Evolutionary conservation across 352 stramenopile species (phyloP).

Genomic region (Globisporangium alternatum): DNA sequence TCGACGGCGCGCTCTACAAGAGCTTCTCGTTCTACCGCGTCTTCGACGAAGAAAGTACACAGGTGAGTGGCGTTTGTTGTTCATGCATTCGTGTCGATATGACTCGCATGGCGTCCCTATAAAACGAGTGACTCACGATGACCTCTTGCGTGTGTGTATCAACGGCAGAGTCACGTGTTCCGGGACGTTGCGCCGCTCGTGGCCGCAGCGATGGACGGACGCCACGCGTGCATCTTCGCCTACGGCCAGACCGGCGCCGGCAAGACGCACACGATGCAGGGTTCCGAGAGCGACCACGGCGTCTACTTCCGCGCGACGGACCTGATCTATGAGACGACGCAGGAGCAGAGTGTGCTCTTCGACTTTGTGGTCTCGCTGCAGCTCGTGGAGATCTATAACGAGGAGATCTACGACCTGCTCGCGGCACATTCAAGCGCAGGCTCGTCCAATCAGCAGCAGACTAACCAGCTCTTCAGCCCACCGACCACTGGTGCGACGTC

Average conservation of each 20-base stretch:
- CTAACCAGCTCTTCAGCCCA: slow-evolving; percentile 12
- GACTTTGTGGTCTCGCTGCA: slow-evolving; percentile 50
- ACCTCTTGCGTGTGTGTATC: slow-evolving; percentile 33
- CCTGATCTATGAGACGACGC: slow-evolving; percentile 36
- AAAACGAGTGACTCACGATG: slow-evolving; percentile 30
- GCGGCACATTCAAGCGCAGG: slow-evolving; percentile 4
- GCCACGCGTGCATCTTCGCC: slow-evolving; percentile 94
- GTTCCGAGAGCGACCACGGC: slow-evolving; percentile 25
- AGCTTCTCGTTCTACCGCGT: slow-evolving; percentile 87
- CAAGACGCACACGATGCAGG: slow-evolving; percentile 40
- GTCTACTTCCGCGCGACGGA: slow-evolving; percentile 43
- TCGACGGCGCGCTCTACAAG: slow-evolving; percentile 58
- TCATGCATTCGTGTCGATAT: slow-evolving; percentile 19
- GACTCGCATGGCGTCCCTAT: slow-evolving; percentile 29
- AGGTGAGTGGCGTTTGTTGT: slow-evolving; percentile 33
- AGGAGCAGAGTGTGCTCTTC: slow-evolving; percentile 45
- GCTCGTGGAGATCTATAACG: slow-evolving; percentile 87
- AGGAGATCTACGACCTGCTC: slow-evolving; percentile 81
- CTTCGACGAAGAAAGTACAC: slow-evolving; percentile 75
- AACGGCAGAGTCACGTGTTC: slow-evolving; percentile 76
- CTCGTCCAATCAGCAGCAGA: slow-evolving; percentile 4
- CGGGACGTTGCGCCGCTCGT: slow-evolving; percentile 91
- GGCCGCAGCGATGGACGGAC: slow-evolving; percentile 84
- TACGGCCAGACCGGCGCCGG: slow-evolving; percentile 88
- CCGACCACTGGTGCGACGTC: slow-evolving; percentile 2